These are phyloP conservation scores for Crithidia mellificae DNA, from an alignment of 208 protist species.

Conservation along the genomic window DNA sequence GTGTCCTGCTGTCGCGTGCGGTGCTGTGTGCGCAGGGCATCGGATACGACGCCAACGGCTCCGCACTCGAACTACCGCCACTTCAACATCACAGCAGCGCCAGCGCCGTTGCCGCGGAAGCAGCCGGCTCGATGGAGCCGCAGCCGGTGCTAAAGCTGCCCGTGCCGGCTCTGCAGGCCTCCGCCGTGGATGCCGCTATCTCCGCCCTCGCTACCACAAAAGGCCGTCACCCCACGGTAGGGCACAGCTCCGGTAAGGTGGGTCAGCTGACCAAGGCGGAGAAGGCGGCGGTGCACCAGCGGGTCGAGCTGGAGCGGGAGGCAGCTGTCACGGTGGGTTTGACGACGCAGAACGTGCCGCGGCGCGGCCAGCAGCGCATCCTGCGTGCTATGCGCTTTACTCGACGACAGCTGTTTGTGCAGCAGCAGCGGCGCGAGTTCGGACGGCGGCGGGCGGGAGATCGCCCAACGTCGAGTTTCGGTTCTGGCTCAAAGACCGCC, in stretches of 20 bases:
- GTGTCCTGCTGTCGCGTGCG: slow-evolving; percentile 63
- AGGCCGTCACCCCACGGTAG: slow-evolving; percentile 14
- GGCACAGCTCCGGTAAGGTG: slow-evolving; percentile 33
- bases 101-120: not conserved
- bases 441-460: slow-evolving; percentile 4
- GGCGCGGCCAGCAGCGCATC: slow-evolving; percentile 31
- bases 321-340: slow-evolving; percentile 35
- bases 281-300: slow-evolving; percentile 34
- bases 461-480: not conserved
- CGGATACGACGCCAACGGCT: slow-evolving; percentile 41
- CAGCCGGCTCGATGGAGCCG: slow-evolving; percentile 1
- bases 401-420: slow-evolving; percentile 14
- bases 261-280: slow-evolving; percentile 23
- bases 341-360: slow-evolving; percentile 5
- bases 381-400: slow-evolving; percentile 38
- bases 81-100: not conserved
- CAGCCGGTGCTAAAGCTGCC: slow-evolving; percentile 35
- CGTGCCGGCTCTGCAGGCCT: slow-evolving; percentile 32
- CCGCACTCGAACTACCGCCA: slow-evolving; percentile 24
- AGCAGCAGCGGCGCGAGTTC: slow-evolving; percentile 12
- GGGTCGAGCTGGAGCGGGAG: slow-evolving; percentile 35
- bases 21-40: slow-evolving; percentile 62
- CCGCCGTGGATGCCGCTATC: slow-evolving; percentile 30
- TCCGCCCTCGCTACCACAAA: slow-evolving; percentile 11
- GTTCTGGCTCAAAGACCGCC: not conserved